Percentiles rank a stretch among this genome's conserved stretches.
These are phyloP conservation scores for Colletotrichum magnum DNA, from an alignment of 2,329 filamentous ascomycete genomes.

Conservation along the genomic window DNA sequence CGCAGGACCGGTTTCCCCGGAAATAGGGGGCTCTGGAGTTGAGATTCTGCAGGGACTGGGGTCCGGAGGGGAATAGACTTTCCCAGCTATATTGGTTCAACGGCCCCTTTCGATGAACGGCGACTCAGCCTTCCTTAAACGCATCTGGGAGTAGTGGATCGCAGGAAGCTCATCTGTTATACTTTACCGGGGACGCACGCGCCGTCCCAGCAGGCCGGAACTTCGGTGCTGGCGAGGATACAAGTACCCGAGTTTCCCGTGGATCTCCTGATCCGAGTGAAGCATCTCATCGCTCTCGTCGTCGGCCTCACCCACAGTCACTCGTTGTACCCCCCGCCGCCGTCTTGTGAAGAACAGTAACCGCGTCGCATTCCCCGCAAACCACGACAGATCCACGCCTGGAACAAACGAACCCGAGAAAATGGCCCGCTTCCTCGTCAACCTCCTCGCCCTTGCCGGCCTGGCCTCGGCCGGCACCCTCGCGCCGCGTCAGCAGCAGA, in stretches of 20 bases:
- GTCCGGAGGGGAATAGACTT: slow-evolving; percentile 13
- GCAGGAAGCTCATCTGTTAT: slow-evolving; percentile 9
- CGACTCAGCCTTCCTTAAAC: not conserved
- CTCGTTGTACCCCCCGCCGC: slow-evolving; percentile 5
- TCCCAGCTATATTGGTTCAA: not conserved
- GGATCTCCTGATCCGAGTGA: too few species aligned
- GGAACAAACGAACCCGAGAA: not conserved
- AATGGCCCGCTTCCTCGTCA: slow-evolving; percentile 13
- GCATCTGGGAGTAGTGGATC: not conserved
- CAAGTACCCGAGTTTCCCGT: not conserved
- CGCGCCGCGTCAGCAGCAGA: not conserved
- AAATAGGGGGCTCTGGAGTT: not conserved
- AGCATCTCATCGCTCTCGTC: not conserved
- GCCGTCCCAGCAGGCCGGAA: not conserved
- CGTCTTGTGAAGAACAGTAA: not conserved
- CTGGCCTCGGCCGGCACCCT: slow-evolving; percentile 10
- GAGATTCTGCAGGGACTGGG: not conserved
- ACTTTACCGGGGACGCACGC: not conserved
- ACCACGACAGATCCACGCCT: too few species aligned
- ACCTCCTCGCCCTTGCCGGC: slow-evolving; percentile 11
- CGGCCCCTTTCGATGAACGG: slow-evolving; percentile 1
- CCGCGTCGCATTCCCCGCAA: too few species aligned
- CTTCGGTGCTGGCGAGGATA: not conserved
- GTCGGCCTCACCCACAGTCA: slow-evolving; percentile 20
- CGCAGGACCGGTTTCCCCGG: not conserved